These are phyloP conservation scores for Canna indica DNA, from an alignment of 176 grass and related monocot species.

Conservation along the genomic window DNA sequence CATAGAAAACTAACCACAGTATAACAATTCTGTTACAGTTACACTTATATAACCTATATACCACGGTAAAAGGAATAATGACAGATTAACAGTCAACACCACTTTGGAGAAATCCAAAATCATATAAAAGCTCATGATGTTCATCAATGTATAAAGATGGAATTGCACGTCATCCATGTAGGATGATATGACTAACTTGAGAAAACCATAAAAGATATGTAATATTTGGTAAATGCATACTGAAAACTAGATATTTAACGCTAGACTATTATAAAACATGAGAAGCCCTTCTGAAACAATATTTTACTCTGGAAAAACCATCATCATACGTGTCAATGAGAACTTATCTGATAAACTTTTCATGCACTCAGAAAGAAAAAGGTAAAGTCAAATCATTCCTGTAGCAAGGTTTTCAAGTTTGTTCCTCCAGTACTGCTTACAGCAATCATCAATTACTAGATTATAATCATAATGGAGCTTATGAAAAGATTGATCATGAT, in stretches of 20 bases:
- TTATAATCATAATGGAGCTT: not conserved
- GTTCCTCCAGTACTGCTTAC: not conserved
- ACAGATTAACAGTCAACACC: not conserved
- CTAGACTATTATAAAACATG: not conserved
- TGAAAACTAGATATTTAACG: not conserved
- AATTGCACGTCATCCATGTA: not conserved
- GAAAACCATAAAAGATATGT: not conserved
- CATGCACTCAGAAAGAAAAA: not conserved
- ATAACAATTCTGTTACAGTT: too few species aligned
- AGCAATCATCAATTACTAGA: not conserved
- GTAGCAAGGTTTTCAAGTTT: not conserved
- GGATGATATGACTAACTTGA: not conserved
- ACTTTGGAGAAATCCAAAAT: not conserved
- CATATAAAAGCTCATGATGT: not conserved
- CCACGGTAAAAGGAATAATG: too few species aligned
- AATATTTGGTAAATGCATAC: not conserved
- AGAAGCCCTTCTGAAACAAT: not conserved
- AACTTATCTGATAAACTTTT: not conserved
- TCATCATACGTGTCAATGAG: not conserved
- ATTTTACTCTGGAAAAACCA: not conserved
- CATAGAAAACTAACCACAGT: too few species aligned
- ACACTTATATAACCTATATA: too few species aligned
- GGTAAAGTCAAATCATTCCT: not conserved
- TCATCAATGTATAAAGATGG: not conserved
- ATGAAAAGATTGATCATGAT: not conserved